phyloP scores from a whole-genome alignment of 1,284 basidiomycete species.

The Laetiporus sulphureus region DNA sequence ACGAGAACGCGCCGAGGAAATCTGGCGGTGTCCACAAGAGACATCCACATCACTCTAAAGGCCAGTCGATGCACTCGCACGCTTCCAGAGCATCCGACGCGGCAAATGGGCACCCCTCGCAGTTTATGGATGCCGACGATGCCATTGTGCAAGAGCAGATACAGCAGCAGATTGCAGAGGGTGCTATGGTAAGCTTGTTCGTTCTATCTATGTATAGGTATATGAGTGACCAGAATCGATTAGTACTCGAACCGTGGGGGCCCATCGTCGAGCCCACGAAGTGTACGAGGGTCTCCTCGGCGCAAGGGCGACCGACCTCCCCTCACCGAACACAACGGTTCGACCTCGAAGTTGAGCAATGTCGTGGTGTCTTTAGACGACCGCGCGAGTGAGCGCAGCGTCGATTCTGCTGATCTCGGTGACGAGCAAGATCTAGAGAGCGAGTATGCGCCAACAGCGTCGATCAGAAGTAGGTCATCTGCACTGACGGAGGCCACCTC shows the following conservation, averaged over 20 bases:
- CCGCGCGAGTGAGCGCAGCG: conserved; percentile 31
- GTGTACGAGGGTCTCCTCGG: conserved; percentile 58
- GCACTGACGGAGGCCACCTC: conserved; percentile 52
- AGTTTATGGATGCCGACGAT: conserved; percentile 90
- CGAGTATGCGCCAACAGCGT: conserved; percentile 35
- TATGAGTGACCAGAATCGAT: neutral
- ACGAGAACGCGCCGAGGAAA: conserved; percentile 39
- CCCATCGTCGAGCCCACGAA: conserved; percentile 55
- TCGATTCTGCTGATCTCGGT: conserved; percentile 19
- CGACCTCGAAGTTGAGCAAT: conserved; percentile 33
- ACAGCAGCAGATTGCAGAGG: conserved; percentile 73
- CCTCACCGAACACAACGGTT: conserved; percentile 19
- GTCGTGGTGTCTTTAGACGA: conserved; percentile 40
- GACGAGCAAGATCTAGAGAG: conserved; percentile 50
- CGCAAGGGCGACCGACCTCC: conserved; percentile 32
- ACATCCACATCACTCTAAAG: conserved; percentile 27
- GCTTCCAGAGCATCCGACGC: conserved; percentile 34
- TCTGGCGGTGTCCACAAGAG: conserved; percentile 40
- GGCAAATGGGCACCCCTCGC: conserved; percentile 57
- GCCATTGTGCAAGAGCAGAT: conserved; percentile 81
- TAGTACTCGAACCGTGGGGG: conserved; percentile 52
- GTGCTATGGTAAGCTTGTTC: conserved; percentile 47
- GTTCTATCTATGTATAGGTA: neutral
- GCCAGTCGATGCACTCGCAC: conserved; percentile 29
- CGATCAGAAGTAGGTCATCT: conserved; percentile 42